phyloP scores from a whole-genome alignment of 352 stramenopile species.

The Peronospora belbahrii region DNA sequence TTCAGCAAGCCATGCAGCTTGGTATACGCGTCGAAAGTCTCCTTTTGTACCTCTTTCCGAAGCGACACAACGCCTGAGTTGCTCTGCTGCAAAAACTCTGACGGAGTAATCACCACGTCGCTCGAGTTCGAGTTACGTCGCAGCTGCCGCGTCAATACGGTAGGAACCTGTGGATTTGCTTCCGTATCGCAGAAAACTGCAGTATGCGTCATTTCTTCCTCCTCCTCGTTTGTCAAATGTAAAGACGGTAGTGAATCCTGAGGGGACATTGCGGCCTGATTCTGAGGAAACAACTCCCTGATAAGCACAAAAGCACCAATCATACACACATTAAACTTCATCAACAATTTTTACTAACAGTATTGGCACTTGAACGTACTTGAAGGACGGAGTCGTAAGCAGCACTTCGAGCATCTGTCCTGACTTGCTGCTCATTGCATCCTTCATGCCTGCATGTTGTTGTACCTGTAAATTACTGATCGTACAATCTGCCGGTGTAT shows the following conservation, averaged over 20 bases:
- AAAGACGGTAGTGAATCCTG: slow-evolving; percentile 40
- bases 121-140: slow-evolving; percentile 35
- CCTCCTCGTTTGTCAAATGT: slow-evolving; percentile 61
- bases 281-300: slow-evolving; percentile 49
- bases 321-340: slow-evolving; percentile 1
- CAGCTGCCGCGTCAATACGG: slow-evolving; percentile 49
- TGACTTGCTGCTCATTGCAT: slow-evolving; percentile 79
- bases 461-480: slow-evolving; percentile 78
- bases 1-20: slow-evolving; percentile 75
- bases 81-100: slow-evolving; percentile 57
- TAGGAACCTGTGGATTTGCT: slow-evolving; percentile 55
- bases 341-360: not conserved
- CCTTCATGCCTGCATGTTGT: slow-evolving; percentile 79
- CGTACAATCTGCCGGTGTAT: slow-evolving; percentile 75
- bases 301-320: slow-evolving; percentile 1
- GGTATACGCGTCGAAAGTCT: slow-evolving; percentile 67
- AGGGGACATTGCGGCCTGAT: slow-evolving; percentile 21
- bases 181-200: slow-evolving; percentile 69
- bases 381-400: slow-evolving; percentile 76
- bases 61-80: slow-evolving; percentile 72
- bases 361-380: slow-evolving; percentile 30
- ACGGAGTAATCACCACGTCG: slow-evolving; percentile 45
- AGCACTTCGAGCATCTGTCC: slow-evolving; percentile 79
- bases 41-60: slow-evolving; percentile 42
- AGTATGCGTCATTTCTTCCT: slow-evolving; percentile 57